Percentiles rank a stretch among this genome's conserved stretches.
Conservation (phyloP, 2,329 filamentous ascomycete genomes). For the Pezicula carpinea region DNA sequence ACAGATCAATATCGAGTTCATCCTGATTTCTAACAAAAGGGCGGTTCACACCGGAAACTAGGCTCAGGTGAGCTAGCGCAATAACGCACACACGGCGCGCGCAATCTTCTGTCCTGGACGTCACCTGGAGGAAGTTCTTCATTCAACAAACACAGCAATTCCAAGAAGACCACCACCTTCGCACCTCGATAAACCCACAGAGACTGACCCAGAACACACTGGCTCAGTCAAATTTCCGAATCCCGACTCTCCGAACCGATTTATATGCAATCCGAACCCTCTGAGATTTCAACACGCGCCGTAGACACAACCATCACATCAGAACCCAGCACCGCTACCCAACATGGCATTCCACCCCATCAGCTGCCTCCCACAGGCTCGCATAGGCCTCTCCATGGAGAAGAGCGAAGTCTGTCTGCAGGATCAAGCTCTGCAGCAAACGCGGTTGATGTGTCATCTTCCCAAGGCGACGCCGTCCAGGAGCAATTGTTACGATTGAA, state of each 20-base stretch:
- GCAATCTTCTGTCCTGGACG: background rate
- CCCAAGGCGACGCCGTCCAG: slow-evolving; percentile 41
- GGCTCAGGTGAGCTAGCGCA: background rate
- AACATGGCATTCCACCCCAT: slow-evolving; percentile 53
- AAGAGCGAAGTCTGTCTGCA: slow-evolving; percentile 7
- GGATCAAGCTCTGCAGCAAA: slow-evolving; percentile 25
- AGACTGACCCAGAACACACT: slow-evolving; percentile 29
- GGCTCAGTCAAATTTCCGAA: slow-evolving; percentile 27
- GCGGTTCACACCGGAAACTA: background rate
- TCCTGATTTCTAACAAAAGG: no score
- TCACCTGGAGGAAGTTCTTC: background rate
- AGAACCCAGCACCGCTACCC: slow-evolving; percentile 33
- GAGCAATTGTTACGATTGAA: slow-evolving; percentile 51
- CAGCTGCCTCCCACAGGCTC: slow-evolving; percentile 34
- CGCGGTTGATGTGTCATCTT: slow-evolving; percentile 27
- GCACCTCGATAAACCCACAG: slow-evolving; percentile 3
- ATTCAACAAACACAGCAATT: background rate
- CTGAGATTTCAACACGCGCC: slow-evolving; percentile 40
- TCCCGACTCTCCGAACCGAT: slow-evolving; percentile 29
- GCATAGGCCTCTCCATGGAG: slow-evolving; percentile 25
- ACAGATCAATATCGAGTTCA: no score
- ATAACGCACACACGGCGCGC: no score
- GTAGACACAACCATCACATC: slow-evolving; percentile 34
- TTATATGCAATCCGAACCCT: slow-evolving; percentile 63
- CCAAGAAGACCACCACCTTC: slow-evolving; percentile 5